phyloP scores from a whole-genome alignment of 805 yeast genomes.

The Ogataea glucozyma region DNA sequence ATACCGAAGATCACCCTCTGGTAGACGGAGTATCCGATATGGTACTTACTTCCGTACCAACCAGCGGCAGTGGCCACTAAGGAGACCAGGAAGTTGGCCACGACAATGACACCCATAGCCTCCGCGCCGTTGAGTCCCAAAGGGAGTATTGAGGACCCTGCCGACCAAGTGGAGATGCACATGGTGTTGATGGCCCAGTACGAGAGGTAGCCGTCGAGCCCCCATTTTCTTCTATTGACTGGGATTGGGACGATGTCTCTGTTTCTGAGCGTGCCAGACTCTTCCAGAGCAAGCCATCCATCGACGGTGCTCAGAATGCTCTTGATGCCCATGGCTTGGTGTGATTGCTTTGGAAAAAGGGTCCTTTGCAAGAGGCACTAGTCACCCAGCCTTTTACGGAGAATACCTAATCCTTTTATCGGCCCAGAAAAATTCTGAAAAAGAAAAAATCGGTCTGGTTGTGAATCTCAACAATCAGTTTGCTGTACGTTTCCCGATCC shows the following conservation, averaged over 20 bases:
- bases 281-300: conserved; percentile 7
- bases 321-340: conserved; percentile 1
- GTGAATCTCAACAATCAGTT: too few relatives aligned
- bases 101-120: conserved; percentile 32
- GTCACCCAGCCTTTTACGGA: too few relatives aligned
- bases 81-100: conserved; percentile 47
- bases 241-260: conserved; percentile 44
- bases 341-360: neutral
- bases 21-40: conserved; percentile 48
- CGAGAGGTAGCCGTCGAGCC: conserved; percentile 38
- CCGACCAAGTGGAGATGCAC: conserved; percentile 34
- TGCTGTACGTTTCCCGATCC: neutral
- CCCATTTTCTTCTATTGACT: conserved; percentile 46
- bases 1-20: conserved; percentile 47
- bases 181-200: conserved; percentile 33
- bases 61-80: conserved; percentile 45
- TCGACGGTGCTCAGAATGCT: conserved; percentile 1
- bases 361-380: too few relatives aligned
- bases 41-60: conserved; percentile 48
- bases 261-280: conserved; percentile 2
- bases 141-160: conserved; percentile 45
- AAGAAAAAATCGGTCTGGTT: neutral
- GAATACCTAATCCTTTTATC: too few relatives aligned
- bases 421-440: neutral
- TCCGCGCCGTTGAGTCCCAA: conserved; percentile 31